Evolutionary conservation across 768 basidiomycete genomes (phyloP).

Genomic region (Collybiopsis confluens): DNA sequence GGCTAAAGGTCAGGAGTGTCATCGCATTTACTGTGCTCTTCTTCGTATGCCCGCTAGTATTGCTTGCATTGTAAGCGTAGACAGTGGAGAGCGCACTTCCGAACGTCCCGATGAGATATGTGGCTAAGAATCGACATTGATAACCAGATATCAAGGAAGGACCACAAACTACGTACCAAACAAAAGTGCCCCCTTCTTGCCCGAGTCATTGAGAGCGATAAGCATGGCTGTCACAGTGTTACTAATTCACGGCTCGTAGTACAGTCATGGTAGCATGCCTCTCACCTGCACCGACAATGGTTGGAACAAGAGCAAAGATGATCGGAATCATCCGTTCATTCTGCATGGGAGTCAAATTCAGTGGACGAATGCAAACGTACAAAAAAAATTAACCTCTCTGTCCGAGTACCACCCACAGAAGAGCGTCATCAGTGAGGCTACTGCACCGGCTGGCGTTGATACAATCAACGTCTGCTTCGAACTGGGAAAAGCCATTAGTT

Average conservation of each 20-base stretch:
- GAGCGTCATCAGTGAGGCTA: constrained; percentile 44
- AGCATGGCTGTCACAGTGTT: constrained; percentile 33
- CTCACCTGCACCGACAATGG: constrained; percentile 52
- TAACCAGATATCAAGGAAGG: neutral
- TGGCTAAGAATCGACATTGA: constrained; percentile 25
- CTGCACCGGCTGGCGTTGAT: constrained; percentile 49
- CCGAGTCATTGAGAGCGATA: constrained; percentile 47
- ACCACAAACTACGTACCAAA: constrained; percentile 43
- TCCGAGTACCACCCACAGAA: constrained; percentile 65
- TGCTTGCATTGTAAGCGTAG: constrained; percentile 59
- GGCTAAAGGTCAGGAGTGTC: constrained; percentile 49
- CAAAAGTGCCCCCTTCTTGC: constrained; percentile 46
- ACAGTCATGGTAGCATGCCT: too few species aligned
- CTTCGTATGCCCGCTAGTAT: constrained; percentile 64
- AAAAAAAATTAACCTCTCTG: constrained; percentile 37
- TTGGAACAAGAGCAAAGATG: constrained; percentile 51
- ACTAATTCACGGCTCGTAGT: too few species aligned
- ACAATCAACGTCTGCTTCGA: constrained; percentile 59
- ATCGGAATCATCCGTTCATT: constrained; percentile 61
- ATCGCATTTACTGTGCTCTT: constrained; percentile 64
- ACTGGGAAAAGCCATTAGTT: constrained; percentile 20
- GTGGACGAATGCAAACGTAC: neutral
- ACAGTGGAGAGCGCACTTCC: constrained; percentile 55
- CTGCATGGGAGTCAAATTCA: constrained; percentile 18
- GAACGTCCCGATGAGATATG: constrained; percentile 50